Conservation (phyloP, 345 rosid genomes). For the Euphorbia lathyris region DNA sequence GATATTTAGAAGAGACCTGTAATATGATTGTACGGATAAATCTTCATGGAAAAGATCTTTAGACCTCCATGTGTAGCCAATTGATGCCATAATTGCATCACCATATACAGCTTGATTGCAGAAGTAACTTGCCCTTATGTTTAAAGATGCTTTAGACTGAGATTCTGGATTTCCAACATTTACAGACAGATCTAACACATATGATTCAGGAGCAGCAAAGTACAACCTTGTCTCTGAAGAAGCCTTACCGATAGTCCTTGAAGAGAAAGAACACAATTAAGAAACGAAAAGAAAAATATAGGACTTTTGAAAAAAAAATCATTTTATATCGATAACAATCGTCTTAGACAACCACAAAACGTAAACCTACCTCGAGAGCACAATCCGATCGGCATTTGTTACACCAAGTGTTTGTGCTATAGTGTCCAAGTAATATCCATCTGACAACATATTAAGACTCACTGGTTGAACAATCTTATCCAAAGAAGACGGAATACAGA, state of each 20-base stretch:
- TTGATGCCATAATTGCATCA: conserved; percentile 82
- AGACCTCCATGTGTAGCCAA: conserved; percentile 81
- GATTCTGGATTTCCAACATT: conserved; percentile 26
- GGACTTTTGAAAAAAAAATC: conserved; percentile 7
- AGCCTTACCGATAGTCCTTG: conserved; percentile 76
- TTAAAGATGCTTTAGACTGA: conserved; percentile 38
- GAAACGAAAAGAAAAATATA: conserved; percentile 5
- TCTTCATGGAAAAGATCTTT: conserved; percentile 61
- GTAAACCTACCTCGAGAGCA: conserved; percentile 65
- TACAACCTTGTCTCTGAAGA: conserved; percentile 80
- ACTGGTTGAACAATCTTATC: conserved; percentile 43
- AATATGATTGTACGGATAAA: conserved; percentile 57
- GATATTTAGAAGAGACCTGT: conserved; percentile 52
- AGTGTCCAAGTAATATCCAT: conserved; percentile 62
- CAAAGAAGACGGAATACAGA: conserved; percentile 48
- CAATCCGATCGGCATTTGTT: conserved; percentile 53
- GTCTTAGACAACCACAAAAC: not conserved
- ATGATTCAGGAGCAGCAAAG: conserved; percentile 49
- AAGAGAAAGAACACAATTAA: conserved; percentile 24
- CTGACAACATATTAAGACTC: conserved; percentile 42
- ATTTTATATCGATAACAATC: conserved; percentile 2
- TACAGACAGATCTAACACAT: conserved; percentile 32
- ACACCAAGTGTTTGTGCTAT: conserved; percentile 65
- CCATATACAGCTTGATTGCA: conserved; percentile 68
- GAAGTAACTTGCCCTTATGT: conserved; percentile 75